Base-by-base conservation (phyloP, 176 grass and related monocot genomes). In the Musa troglodytarum region DNA sequence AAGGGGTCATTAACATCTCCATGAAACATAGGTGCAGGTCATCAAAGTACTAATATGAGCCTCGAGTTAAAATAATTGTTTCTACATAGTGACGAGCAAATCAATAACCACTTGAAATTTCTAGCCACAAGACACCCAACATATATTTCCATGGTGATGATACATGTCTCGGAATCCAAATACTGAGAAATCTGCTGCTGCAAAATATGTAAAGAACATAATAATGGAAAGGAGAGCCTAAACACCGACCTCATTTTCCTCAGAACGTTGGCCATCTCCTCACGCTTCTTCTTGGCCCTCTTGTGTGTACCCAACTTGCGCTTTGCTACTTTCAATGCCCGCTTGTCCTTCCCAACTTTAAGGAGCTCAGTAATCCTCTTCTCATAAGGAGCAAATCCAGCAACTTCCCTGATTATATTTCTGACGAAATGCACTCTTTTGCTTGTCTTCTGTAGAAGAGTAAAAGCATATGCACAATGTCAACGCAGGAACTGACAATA, bases 241-340 rank as follows among this genome's bases (percentile, higher is more conserved):
- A 52, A 51, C 1, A 53, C 58, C 1, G 21, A 90, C 83, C 87
- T 86, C 83, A 86, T 83, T 62, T 86, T 89, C 67, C 87, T 89
- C 29, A 89, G 14, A 13, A 89, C 87, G 86, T 55, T 64, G 1
- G 87, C 69, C 87, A 89, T 86, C 72, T 89, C 83, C 74, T 89
- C 87, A 25, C 87, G 79, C 87, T 89, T 89, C 86, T 89, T 89
- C 77, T 89, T 89, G 50, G 87, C 87, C 64, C 87, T 85, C 83
- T 89, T 89, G 87, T 89, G 83, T 57, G 87, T 89, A 61, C 87
- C 87, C 69, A 89, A 77, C 80, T 89, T 89, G 64, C 87, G 79
- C 77, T 89, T 89, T 0, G 87, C 80, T 12, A 89, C 21, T 63
- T 89, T 89, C 50, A 89, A 50, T 9, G 83, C 87, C 17, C 87